A percentile compares a stretch with the other conserved stretches of the same genome.
phyloP scores from a whole-genome alignment of 306 rosid species.

The Pterocarpus macrocarpus region DNA sequence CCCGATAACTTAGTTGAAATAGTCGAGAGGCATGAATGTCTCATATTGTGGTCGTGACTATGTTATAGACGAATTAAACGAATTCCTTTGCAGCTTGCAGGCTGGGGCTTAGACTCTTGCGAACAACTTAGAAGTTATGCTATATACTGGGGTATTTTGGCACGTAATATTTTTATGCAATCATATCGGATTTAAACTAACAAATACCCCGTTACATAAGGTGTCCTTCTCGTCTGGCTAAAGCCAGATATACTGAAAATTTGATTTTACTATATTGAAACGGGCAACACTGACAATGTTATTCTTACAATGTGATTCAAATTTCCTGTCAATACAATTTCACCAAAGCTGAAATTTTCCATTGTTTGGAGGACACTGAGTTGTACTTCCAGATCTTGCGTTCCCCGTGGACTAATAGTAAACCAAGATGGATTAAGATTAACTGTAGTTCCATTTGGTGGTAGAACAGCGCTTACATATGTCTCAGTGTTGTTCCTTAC shows the following conservation, averaged over 20 bases:
- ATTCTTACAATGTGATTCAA: slow-evolving; percentile 79
- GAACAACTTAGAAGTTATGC: not conserved
- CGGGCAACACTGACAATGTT: slow-evolving; percentile 68
- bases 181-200: not conserved
- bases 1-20: no score
- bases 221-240: slow-evolving; percentile 4
- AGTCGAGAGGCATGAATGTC: not conserved
- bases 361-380: slow-evolving; percentile 61
- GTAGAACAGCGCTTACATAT: slow-evolving; percentile 61
- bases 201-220: not conserved
- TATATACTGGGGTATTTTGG: not conserved
- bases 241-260: not conserved
- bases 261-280: slow-evolving; percentile 48
- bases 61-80: not conserved
- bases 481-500: slow-evolving; percentile 74
- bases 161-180: not conserved
- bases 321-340: slow-evolving; percentile 76
- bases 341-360: slow-evolving; percentile 75
- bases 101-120: not conserved
- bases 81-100: not conserved
- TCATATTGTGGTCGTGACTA: not conserved
- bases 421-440: slow-evolving; percentile 66
- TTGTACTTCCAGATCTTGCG: slow-evolving; percentile 65
- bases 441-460: slow-evolving; percentile 81
- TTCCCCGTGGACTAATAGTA: slow-evolving; percentile 66